Conservation (phyloP, 208 protist species). For the Vickermania spadyakhi region DNA sequence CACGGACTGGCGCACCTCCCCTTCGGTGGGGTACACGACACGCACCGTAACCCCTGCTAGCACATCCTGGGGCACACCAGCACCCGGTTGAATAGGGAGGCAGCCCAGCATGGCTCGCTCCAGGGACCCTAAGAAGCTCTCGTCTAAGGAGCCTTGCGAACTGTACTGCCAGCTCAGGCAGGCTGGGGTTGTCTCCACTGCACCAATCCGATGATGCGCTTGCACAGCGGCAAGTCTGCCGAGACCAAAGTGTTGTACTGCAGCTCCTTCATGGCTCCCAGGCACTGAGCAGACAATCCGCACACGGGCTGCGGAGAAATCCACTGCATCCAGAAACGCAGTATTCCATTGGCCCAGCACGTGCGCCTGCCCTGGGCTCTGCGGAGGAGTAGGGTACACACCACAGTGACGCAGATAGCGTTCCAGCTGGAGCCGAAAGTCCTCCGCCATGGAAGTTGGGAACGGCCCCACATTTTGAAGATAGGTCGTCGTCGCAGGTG, state of each 20-base stretch:
- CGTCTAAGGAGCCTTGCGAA: slow-evolving; percentile 57
- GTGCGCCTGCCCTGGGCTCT: neutral
- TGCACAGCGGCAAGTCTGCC: slow-evolving; percentile 18
- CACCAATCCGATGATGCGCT: neutral
- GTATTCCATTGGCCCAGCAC: slow-evolving; percentile 20
- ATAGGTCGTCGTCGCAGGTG: too few species aligned
- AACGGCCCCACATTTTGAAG: too few species aligned
- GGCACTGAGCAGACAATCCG: slow-evolving; percentile 61
- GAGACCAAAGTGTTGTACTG: slow-evolving; percentile 18
- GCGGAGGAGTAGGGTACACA: neutral
- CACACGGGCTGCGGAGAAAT: slow-evolving; percentile 46
- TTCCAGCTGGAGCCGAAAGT: slow-evolving; percentile 35
- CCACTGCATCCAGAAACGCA: slow-evolving; percentile 34
- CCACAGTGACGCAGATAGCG: slow-evolving; percentile 20
- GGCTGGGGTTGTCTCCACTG: neutral
- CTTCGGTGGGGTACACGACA: slow-evolving; percentile 74
- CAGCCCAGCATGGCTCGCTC: slow-evolving; percentile 38
- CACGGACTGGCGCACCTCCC: slow-evolving; percentile 53
- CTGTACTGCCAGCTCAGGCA: slow-evolving; percentile 77
- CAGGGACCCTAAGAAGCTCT: slow-evolving; percentile 33
- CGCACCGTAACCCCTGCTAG: slow-evolving; percentile 51
- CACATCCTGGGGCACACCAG: slow-evolving; percentile 43
- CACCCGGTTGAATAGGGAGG: slow-evolving; percentile 65
- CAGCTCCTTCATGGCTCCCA: slow-evolving; percentile 22
- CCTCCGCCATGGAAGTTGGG: slow-evolving; percentile 6